A percentile compares a stretch with the other conserved stretches of the same genome.
These are phyloP conservation scores for Candida ortonii DNA, from an alignment of 805 yeast species.

Conservation along the genomic window DNA sequence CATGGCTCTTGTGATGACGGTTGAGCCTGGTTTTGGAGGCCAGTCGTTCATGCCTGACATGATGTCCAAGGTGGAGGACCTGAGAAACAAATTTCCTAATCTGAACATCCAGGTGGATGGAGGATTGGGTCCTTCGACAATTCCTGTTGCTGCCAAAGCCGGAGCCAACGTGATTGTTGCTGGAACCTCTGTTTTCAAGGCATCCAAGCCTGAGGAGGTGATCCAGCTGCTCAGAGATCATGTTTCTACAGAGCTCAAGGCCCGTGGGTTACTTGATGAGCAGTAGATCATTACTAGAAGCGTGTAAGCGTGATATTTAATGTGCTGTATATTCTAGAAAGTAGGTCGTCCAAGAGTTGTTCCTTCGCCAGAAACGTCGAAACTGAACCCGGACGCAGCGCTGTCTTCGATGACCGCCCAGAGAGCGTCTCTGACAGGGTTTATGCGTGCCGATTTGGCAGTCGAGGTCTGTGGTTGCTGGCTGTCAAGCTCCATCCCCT, in stretches of 20 bases:
- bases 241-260: constrained; percentile 50
- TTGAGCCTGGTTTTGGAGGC: constrained; percentile 99
- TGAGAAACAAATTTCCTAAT: constrained; percentile 71
- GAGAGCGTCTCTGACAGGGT: constrained; percentile 64
- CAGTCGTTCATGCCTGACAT: constrained; percentile 92
- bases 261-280: constrained; percentile 42
- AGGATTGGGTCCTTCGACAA: constrained; percentile 84
- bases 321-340: constrained; percentile 32
- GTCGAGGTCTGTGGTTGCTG: constrained; percentile 35
- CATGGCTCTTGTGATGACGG: constrained; percentile 97
- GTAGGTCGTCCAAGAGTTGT: constrained; percentile 80
- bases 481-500: constrained; percentile 51
- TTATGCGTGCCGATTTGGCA: no score
- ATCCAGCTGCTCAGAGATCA: constrained; percentile 64
- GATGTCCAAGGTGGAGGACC: constrained; percentile 90
- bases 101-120: constrained; percentile 96
- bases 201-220: constrained; percentile 73
- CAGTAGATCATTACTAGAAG: constrained; percentile 1
- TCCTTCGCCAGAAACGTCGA: constrained; percentile 58
- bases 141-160: constrained; percentile 86
- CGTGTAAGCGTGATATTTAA: background rate
- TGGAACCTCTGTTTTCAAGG: constrained; percentile 90
- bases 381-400: constrained; percentile 41
- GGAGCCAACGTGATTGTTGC: constrained; percentile 99
- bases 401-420: constrained; percentile 70